Base-by-base conservation (phyloP, 352 stramenopile species). In the Phytophthora tentaculata region DNA sequence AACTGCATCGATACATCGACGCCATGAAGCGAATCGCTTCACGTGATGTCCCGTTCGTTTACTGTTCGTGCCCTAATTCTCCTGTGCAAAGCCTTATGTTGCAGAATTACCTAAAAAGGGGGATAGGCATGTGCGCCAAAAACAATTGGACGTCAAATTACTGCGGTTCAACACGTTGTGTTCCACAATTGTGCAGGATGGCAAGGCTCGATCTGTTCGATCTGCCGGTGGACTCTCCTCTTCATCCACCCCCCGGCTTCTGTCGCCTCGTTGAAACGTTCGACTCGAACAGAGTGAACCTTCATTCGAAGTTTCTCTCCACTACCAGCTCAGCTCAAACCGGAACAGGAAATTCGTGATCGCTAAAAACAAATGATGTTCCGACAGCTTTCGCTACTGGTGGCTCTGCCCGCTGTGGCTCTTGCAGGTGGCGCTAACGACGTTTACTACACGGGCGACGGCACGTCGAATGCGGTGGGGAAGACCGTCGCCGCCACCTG, bases 401-500 rank as follows among this genome's bases (percentile, higher is more conserved):
- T 23, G n/a, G 53, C 43, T 10, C 17, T 77, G 14, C 67, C 73
- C 3, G 32, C 52, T 12, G 41, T 74, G n/a, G 58, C 56, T 10
- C 19, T 65, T 14, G 62, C 61, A 24, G 44, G 49, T n/a, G 56
- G 29, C 10, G 55, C 60, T 24, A 58, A 54, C 10, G 65, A 77
- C 57, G 48, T 58, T n/a, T 77, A 82, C 60, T 86, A 73, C 41
- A 62, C 51, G 1, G 82, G 80, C 4, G 71, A 84, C 9, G 79
- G 73, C 64, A 88, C 82, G 12, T 67, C 64, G 22, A 83, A 87
- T 55, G 77, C 56, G n/a, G 51, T 84, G 0, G 74, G 58, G 4
- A 48, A 77, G 45, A 44, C 67, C 14, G 71, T 50, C 5, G 66
- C 56, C 0, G 80, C 64, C 23, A 74, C 49, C 0, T 55, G 81